phyloP scores from a whole-genome alignment of 371 early-diverging fungal genomes.

The Haplosporangium sp. region DNA sequence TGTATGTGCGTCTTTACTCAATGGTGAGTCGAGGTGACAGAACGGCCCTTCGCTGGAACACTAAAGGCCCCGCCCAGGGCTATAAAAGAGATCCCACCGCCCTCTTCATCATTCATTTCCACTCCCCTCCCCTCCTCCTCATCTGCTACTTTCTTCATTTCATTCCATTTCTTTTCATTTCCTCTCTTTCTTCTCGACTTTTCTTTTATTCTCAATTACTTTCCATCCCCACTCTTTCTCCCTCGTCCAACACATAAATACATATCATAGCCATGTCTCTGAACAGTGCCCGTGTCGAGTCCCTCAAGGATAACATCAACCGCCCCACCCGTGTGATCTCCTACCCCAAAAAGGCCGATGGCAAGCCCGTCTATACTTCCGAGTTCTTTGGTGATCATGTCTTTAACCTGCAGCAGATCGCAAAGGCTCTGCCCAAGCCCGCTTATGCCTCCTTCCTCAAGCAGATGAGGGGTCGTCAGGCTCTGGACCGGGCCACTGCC shows the following conservation, averaged over 20 bases:
- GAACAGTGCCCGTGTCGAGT: slow-evolving; percentile 58
- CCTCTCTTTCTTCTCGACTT: too few species aligned
- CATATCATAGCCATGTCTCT: slow-evolving; percentile 29
- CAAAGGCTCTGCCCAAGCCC: slow-evolving; percentile 93
- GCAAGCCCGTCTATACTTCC: slow-evolving; percentile 80
- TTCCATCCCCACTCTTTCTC: background rate
- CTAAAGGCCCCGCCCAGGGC: too few species aligned
- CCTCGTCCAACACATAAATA: background rate
- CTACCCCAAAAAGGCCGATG: slow-evolving; percentile 77
- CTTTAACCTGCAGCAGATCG: slow-evolving; percentile 88
- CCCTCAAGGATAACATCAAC: slow-evolving; percentile 61
- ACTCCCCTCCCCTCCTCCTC: too few species aligned
- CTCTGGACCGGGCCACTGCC: slow-evolving; percentile 91
- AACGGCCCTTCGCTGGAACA: too few species aligned
- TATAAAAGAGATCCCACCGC: too few species aligned
- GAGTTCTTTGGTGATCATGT: slow-evolving; percentile 94
- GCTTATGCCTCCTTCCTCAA: slow-evolving; percentile 89
- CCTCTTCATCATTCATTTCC: too few species aligned
- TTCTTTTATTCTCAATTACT: too few species aligned
- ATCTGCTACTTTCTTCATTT: too few species aligned
- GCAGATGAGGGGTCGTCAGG: slow-evolving; percentile 88
- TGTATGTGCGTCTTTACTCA: too few species aligned
- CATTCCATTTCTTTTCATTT: too few species aligned
- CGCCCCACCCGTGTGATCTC: slow-evolving; percentile 71
- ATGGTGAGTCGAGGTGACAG: too few species aligned